Percentiles rank a stretch among this genome's conserved stretches.
These are phyloP conservation scores for Mycena filopes DNA, from an alignment of 768 basidiomycete species.

Conservation along the genomic window DNA sequence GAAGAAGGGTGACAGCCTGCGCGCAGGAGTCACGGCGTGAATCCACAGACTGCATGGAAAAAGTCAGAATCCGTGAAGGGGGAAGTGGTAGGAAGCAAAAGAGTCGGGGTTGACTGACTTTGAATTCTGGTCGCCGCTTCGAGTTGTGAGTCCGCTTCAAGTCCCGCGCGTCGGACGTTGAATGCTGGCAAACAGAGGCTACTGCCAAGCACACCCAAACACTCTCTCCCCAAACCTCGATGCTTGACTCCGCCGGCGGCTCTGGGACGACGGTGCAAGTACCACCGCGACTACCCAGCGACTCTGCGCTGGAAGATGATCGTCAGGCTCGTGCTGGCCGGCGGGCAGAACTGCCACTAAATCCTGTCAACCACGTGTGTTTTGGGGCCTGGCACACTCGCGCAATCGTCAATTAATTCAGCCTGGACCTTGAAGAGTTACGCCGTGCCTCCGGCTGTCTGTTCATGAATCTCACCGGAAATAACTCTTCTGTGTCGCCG, in stretches of 20 bases:
- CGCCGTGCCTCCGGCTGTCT: too few species aligned
- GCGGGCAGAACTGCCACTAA: too few species aligned
- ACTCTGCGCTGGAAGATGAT: too few species aligned
- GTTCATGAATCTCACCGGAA: too few species aligned
- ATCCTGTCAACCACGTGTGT: too few species aligned
- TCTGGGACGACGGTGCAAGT: background rate
- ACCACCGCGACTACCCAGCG: background rate
- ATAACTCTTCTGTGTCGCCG: too few species aligned
- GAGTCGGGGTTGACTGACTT: background rate
- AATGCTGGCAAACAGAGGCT: background rate
- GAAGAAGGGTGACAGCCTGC: too few species aligned
- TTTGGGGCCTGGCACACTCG: too few species aligned
- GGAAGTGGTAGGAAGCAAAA: conserved; percentile 14
- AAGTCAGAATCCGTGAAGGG: background rate
- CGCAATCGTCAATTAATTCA: too few species aligned
- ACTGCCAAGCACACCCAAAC: conserved; percentile 14
- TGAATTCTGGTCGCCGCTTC: conserved; percentile 17
- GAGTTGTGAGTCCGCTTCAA: conserved; percentile 25
- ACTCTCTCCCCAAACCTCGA: background rate
- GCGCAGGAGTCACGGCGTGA: too few species aligned
- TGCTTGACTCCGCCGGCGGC: background rate
- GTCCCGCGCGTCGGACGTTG: conserved; percentile 22
- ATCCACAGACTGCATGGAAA: conserved; percentile 6
- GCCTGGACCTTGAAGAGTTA: too few species aligned
- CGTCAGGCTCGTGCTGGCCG: too few species aligned